Conservation (phyloP, 768 basidiomycete species). For the Cystobasidium ongulense region DNA sequence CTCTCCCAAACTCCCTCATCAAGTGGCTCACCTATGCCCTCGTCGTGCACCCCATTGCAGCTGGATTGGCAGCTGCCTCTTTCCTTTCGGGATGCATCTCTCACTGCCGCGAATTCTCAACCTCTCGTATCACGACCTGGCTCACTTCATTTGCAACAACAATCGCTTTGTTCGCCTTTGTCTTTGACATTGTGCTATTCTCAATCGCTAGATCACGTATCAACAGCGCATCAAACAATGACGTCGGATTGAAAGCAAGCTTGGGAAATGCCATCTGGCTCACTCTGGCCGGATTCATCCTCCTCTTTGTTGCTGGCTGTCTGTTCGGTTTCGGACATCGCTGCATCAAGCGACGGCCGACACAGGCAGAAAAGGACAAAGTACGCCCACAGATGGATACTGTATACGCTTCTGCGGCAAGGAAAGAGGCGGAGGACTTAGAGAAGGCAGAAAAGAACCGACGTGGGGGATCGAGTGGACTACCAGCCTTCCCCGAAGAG, state of each 20-base stretch:
- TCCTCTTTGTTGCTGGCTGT: constrained; percentile 84
- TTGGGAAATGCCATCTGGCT: constrained; percentile 90
- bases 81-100: constrained; percentile 77
- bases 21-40: constrained; percentile 95
- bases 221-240: constrained; percentile 50
- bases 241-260: constrained; percentile 57
- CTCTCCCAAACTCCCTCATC: constrained; percentile 72
- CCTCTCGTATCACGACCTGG: constrained; percentile 45
- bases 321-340: constrained; percentile 77
- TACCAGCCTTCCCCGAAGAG: constrained; percentile 25
- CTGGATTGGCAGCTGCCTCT: constrained; percentile 62
- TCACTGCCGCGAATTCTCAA: constrained; percentile 73
- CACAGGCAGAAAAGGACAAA: background rate
- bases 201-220: constrained; percentile 80
- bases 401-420: constrained; percentile 19
- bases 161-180: constrained; percentile 73
- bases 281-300: constrained; percentile 72
- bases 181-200: constrained; percentile 86
- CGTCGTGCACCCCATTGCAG: constrained; percentile 81
- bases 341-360: constrained; percentile 58
- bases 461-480: background rate
- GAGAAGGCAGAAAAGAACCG: constrained; percentile 7
- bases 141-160: constrained; percentile 60
- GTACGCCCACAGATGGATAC: constrained; percentile 25
- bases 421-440: constrained; percentile 7